Base-by-base conservation (phyloP, 257 asterid species). In the Marsdenia floribunda region DNA sequence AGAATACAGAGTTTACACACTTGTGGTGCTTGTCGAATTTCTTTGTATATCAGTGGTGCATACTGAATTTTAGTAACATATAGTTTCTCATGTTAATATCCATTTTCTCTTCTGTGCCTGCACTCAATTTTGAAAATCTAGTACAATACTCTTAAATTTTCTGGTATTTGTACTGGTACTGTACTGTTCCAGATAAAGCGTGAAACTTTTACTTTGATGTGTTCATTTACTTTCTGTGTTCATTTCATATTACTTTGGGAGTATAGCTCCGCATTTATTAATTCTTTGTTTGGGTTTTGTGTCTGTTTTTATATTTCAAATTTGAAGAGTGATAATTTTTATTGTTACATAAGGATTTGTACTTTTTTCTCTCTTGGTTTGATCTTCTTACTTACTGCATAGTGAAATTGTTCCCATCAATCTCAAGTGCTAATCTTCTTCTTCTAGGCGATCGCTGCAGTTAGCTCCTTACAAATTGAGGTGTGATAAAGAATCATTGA, bases 401-500 rank as follows among this genome's bases (percentile, higher is more conserved):
- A 33, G 58, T 71, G 75, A 68, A 73, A 58, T 40, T 33, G 55
- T 72, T 79, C 75, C 64, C 71, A 73, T 79, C 61, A 67, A 72
- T 29, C 40, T 29, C 47, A 61, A 77, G 19, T 74, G 59, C 50
- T 81, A 73, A 71, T 76, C 54, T 73, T 71, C 67, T 81, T 63
- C 57, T 78, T 80, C 79, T 85, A 95, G 99, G 84, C 90, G 98
- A 68, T 78, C 93, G 33, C 83, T 84, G 59, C 97, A 85, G 40
- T 84, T 87, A 73, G 75, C 82, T 67, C 85, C 90, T 14, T 95
- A 84, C 89, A 88, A 87, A 80, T 85, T 88, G 89, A 87, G 83
- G 90, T 95, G 99, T 77, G 98, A 92, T 55, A 95, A 87, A 64
- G 85, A 85, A 72, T 75, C 80, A 57, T 71, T 86, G 77, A 84